phyloP scores from a whole-genome alignment of 192 early-diverging fungal species.

The Rhizophlyctis rosea region DNA sequence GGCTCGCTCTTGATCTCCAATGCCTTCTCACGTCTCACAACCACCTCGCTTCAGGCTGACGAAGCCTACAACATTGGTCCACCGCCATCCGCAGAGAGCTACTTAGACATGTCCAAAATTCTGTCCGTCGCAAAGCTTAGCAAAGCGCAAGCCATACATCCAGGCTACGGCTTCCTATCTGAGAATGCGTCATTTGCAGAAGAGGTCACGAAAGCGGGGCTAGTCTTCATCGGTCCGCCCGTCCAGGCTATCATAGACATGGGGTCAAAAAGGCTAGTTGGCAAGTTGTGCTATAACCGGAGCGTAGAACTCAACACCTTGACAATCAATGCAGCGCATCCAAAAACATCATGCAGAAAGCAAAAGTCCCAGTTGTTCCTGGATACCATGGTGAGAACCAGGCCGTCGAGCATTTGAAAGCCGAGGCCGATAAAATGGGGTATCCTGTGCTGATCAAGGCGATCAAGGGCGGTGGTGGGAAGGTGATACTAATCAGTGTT shows the following conservation, averaged over 20 bases:
- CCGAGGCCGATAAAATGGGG: conserved; percentile 76
- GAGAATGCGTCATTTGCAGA: conserved; percentile 92
- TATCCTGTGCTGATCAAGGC: conserved; percentile 99
- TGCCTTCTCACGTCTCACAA: conserved; percentile 1
- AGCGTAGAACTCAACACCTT: neutral
- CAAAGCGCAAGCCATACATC: conserved; percentile 77
- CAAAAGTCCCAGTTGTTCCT: conserved; percentile 87
- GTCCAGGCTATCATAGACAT: conserved; percentile 83
- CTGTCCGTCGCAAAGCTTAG: conserved; percentile 70
- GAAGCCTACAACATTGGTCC: conserved; percentile 87
- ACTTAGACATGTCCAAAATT: conserved; percentile 77
- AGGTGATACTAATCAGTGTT: conserved; percentile 25
- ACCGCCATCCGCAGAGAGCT: conserved; percentile 65
- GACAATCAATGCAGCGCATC: conserved; percentile 56
- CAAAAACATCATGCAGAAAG: conserved; percentile 88
- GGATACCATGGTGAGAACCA: conserved; percentile 90
- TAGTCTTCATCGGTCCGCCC: conserved; percentile 90
- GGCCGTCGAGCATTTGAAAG: conserved; percentile 66
- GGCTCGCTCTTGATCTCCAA: neutral
- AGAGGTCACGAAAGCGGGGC: conserved; percentile 54
- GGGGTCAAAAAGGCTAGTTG: conserved; percentile 77
- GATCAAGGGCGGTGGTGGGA: conserved; percentile 93
- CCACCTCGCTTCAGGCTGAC: conserved; percentile 62
- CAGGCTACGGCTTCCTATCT: conserved; percentile 95
- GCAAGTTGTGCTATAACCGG: too few species aligned